These are phyloP conservation scores for Penicillium chermesinum DNA, from an alignment of 495 filamentous ascomycete species.

Conservation along the genomic window DNA sequence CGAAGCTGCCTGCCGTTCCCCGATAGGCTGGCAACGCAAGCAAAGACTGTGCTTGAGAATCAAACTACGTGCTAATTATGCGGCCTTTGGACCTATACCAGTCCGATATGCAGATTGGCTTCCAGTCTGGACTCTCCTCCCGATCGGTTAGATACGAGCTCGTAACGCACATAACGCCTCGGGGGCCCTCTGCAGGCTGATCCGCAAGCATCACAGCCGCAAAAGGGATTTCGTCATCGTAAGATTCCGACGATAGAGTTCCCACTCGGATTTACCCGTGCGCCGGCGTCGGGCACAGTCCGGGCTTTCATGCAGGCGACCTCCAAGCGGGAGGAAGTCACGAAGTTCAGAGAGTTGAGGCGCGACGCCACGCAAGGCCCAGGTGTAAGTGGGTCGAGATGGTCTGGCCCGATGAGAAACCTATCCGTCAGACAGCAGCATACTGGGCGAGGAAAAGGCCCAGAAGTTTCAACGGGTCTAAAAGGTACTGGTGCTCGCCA, in stretches of 20 bases:
- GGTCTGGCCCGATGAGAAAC: conserved; percentile 8
- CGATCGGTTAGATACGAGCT: not conserved
- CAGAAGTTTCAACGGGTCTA: too few species aligned
- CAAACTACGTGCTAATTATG: conserved; percentile 1
- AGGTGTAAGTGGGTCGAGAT: conserved; percentile 18
- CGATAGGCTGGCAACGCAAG: conserved; percentile 15
- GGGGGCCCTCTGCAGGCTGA: not conserved
- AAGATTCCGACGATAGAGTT: conserved; percentile 5
- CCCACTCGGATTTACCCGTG: conserved; percentile 16
- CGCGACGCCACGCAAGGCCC: conserved; percentile 23
- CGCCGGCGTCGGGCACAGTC: conserved; percentile 13
- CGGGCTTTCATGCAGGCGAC: conserved; percentile 10
- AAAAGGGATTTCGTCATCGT: not conserved
- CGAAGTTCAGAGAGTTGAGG: conserved; percentile 18
- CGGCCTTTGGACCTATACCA: not conserved
- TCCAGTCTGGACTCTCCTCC: not conserved
- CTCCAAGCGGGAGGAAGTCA: conserved; percentile 3
- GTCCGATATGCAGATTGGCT: not conserved
- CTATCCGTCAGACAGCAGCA: conserved; percentile 7
- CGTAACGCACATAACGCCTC: not conserved
- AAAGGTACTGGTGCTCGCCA: too few species aligned
- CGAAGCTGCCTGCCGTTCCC: conserved; percentile 20
- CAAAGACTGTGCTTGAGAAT: conserved; percentile 13
- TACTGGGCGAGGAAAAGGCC: conserved; percentile 8
- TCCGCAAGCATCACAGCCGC: not conserved